These are phyloP conservation scores for Litchi chinensis DNA, from an alignment of 345 rosid species.

Conservation along the genomic window DNA sequence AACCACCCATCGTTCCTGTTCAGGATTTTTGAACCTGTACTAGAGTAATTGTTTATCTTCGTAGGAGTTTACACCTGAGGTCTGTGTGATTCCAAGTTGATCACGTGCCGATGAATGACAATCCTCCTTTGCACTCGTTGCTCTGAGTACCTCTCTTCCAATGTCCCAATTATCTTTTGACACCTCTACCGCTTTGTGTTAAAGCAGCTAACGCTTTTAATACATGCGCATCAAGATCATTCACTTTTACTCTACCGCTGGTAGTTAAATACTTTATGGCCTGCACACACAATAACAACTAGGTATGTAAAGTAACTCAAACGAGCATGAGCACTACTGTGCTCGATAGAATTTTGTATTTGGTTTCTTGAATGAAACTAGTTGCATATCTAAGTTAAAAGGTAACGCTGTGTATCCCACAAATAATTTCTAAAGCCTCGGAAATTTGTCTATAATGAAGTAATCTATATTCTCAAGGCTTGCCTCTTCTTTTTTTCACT, in stretches of 20 bases:
- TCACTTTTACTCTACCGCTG: neutral
- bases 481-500: no score
- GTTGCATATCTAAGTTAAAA: no score
- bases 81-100: neutral
- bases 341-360: no score
- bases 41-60: no score
- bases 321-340: no score
- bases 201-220: neutral
- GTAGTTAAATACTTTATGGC: slow-evolving; percentile 3
- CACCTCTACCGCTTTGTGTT: neutral
- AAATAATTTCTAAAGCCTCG: no score
- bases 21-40: neutral
- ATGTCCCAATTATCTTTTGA: slow-evolving; percentile 9
- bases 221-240: neutral
- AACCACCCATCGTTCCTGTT: neutral
- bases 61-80: neutral
- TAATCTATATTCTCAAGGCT: no score
- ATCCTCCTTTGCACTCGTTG: neutral
- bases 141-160: neutral
- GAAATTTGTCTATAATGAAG: no score
- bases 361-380: no score
- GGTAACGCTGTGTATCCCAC: no score
- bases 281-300: neutral
- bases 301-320: no score
- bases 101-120: neutral